Conservation (phyloP, 1,284 basidiomycete species). For the Spongiforma sp. region DNA sequence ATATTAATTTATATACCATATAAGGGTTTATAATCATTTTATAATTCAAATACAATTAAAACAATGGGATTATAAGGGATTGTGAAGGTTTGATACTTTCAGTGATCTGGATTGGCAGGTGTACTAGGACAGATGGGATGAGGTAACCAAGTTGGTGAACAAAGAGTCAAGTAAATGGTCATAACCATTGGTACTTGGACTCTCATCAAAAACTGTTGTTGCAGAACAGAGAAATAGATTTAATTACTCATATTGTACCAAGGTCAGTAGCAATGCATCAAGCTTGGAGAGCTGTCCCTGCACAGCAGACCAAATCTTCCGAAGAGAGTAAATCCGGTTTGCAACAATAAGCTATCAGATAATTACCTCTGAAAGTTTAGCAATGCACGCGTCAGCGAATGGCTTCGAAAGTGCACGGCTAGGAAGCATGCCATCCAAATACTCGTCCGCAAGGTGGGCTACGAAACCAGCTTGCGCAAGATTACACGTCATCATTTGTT, state of each 20-base stretch:
- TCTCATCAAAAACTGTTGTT: too few species aligned
- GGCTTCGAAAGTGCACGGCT: slow-evolving; percentile 69
- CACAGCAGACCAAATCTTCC: slow-evolving; percentile 57
- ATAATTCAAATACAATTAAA: too few species aligned
- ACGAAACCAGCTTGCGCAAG: slow-evolving; percentile 88
- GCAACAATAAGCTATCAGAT: not conserved
- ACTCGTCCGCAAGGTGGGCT: slow-evolving; percentile 79
- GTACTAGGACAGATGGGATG: slow-evolving; percentile 12
- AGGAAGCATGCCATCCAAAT: slow-evolving; percentile 73
- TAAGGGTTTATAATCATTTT: too few species aligned
- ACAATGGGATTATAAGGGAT: too few species aligned
- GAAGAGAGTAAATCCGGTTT: slow-evolving; percentile 2
- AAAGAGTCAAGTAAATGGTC: too few species aligned
- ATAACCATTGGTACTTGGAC: too few species aligned
- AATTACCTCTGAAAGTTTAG: slow-evolving; percentile 72
- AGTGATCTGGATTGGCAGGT: too few species aligned
- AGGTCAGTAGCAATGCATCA: slow-evolving; percentile 55
- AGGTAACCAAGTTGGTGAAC: too few species aligned
- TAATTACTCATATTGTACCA: slow-evolving; percentile 65
- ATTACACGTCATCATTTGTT: slow-evolving; percentile 78
- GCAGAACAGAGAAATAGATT: too few species aligned
- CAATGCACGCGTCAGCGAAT: slow-evolving; percentile 69
- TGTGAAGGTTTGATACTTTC: too few species aligned
- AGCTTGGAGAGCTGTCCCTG: slow-evolving; percentile 62
- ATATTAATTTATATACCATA: too few species aligned